Base-by-base conservation (phyloP, 2,329 filamentous ascomycete genomes). In the Aspergillus ochraceus region DNA sequence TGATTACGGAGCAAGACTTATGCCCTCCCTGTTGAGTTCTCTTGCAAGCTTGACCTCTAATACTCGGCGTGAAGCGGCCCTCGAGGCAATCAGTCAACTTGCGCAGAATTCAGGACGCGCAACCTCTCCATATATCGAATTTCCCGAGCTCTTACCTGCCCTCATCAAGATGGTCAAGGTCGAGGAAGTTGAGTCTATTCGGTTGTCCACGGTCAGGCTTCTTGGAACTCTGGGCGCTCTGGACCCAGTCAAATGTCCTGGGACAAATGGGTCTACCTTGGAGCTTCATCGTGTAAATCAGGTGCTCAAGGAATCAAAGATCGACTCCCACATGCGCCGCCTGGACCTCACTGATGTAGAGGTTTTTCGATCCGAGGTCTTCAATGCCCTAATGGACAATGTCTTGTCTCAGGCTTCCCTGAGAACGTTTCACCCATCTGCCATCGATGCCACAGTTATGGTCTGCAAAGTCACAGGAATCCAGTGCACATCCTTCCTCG, bases 41-140 rank as follows among this genome's bases (percentile, higher is more conserved):
- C 81, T 99, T 55, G 94, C 98, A 76, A 95, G 99, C 72, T 89
- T 98, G 68, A 92, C 92, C 65, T 97, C 94, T 3, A 89, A 91
- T 52, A 83, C 88, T 51, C 98, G 98, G 77, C 88, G 95, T 57
- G 93, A 97, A 75, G 91, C 96, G 6, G 94, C 95, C 2, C 82
- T 99, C 30, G 90, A 91, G 66, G 95, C 95, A 0, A 83, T 99
- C 0, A 94, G 94, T 22, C 93, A 98, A 72, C 81, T 99, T 56
- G 92, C 95, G 6, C 96, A 92, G 71, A 98, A 97, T 75, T 95
- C 93, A 12, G 95, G 96, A 67, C 99, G 99, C 77, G 95, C 99
- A 54, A 98, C 99, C 60, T 88, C 92, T 57, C 96, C 96, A 0
- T 99, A 99, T 70, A 83, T 94, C 51, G 93, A 99, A 61, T 97